These are phyloP conservation scores for Diutina sp. DNA, from an alignment of 1,139 yeast genomes.

Conservation along the genomic window DNA sequence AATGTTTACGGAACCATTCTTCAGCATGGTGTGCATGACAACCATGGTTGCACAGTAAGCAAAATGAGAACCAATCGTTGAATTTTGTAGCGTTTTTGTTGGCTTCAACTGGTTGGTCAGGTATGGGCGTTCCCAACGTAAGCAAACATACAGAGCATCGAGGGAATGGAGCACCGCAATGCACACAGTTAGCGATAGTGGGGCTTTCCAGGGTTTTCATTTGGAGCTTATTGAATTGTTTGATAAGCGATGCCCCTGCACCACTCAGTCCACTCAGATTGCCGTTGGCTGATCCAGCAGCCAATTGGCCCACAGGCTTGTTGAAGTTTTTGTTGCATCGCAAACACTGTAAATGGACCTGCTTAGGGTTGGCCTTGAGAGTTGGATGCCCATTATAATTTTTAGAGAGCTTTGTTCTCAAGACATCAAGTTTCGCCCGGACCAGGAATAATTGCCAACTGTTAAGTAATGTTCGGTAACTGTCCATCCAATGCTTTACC, in stretches of 20 bases:
- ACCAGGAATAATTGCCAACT: slow-evolving; percentile 73
- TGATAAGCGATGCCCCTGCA: slow-evolving; percentile 13
- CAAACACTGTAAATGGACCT: slow-evolving; percentile 67
- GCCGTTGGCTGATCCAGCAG: background rate
- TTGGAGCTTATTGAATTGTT: slow-evolving; percentile 25
- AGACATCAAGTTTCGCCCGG: slow-evolving; percentile 78
- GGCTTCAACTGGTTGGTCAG: slow-evolving; percentile 35
- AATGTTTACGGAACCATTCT: slow-evolving; percentile 86
- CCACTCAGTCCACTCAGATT: slow-evolving; percentile 3
- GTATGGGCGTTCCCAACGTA: slow-evolving; percentile 65
- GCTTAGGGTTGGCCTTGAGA: slow-evolving; percentile 48
- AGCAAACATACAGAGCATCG: slow-evolving; percentile 81
- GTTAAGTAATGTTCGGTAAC: slow-evolving; percentile 63
- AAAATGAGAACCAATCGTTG: slow-evolving; percentile 63
- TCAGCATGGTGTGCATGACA: slow-evolving; percentile 92
- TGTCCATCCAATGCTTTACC: slow-evolving; percentile 66
- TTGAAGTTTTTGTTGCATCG: slow-evolving; percentile 62
- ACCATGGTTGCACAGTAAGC: slow-evolving; percentile 85
- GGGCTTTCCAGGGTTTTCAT: slow-evolving; percentile 7
- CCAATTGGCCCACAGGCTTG: background rate
- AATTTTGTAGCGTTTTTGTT: slow-evolving; percentile 14
- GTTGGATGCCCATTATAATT: slow-evolving; percentile 36
- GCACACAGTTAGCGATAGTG: slow-evolving; percentile 47
- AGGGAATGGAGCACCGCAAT: slow-evolving; percentile 84
- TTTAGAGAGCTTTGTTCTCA: slow-evolving; percentile 52